These are phyloP conservation scores for Colletotrichum australisinense DNA, from an alignment of 2,329 filamentous ascomycete species.

Conservation along the genomic window DNA sequence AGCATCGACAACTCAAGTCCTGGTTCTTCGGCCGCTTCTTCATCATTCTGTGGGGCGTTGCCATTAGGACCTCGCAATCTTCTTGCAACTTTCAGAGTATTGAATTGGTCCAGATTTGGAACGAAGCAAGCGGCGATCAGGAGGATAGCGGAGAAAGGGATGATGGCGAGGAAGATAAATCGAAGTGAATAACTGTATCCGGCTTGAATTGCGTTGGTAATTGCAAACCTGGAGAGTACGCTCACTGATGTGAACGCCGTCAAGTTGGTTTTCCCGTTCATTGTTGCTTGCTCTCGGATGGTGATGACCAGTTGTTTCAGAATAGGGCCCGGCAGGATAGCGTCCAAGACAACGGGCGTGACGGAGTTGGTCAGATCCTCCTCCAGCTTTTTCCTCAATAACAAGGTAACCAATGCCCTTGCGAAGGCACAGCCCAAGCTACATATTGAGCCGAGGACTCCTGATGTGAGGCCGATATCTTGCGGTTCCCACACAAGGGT, in stretches of 20 bases:
- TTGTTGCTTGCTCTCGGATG: conserved; percentile 45
- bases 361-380: conserved; percentile 49
- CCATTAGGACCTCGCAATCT: neutral
- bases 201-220: conserved; percentile 47
- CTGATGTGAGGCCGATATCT: conserved; percentile 57
- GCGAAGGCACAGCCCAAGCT: conserved; percentile 52
- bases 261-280: conserved; percentile 37
- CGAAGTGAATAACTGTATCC: conserved; percentile 57
- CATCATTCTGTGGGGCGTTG: neutral
- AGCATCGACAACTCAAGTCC: neutral
- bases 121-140: conserved; percentile 50
- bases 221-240: conserved; percentile 45
- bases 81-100: neutral
- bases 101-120: conserved; percentile 55
- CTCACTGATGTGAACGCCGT: conserved; percentile 43
- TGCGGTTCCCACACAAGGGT: conserved; percentile 57
- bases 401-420: conserved; percentile 49
- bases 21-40: neutral
- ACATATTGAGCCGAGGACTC: conserved; percentile 58
- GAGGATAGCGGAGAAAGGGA: conserved; percentile 53
- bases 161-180: conserved; percentile 54
- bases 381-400: conserved; percentile 49
- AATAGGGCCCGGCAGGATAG: too few species aligned
- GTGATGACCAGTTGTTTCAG: conserved; percentile 44
- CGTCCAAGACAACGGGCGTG: conserved; percentile 45